Evolutionary conservation across 768 basidiomycete species (phyloP).

Genomic region (Mycena amicta): DNA sequence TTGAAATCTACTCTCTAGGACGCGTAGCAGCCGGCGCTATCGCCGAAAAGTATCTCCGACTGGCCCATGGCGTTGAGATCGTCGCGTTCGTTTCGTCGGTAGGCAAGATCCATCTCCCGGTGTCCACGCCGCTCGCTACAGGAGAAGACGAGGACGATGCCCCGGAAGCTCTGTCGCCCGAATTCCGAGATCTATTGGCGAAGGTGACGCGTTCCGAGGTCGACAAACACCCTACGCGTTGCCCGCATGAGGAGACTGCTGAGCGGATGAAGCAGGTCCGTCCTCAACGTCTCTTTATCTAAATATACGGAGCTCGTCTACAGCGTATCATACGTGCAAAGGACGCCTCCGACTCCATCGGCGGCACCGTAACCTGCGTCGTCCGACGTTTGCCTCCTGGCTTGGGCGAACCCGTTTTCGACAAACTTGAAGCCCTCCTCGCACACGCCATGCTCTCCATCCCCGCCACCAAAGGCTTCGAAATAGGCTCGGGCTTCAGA

Average conservation of each 20-base stretch:
- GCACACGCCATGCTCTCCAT: slow-evolving; percentile 99
- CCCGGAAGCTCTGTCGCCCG: slow-evolving; percentile 78
- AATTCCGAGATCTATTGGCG: slow-evolving; percentile 78
- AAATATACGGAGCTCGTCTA: not conserved
- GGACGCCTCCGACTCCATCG: slow-evolving; percentile 89
- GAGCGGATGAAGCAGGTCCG: slow-evolving; percentile 86
- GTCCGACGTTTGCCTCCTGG: slow-evolving; percentile 89
- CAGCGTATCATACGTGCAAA: slow-evolving; percentile 95
- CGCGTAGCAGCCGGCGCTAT: slow-evolving; percentile 98
- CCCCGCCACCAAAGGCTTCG: slow-evolving; percentile 97
- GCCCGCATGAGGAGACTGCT: slow-evolving; percentile 88
- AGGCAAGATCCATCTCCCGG: slow-evolving; percentile 87
- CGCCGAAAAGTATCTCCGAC: slow-evolving; percentile 91
- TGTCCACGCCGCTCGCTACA: slow-evolving; percentile 43
- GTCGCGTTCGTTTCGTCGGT: slow-evolving; percentile 97
- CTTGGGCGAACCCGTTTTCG: slow-evolving; percentile 96
- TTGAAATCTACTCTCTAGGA: slow-evolving; percentile 44
- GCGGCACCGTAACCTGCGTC: slow-evolving; percentile 97
- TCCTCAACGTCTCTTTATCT: slow-evolving; percentile 9
- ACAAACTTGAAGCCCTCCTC: slow-evolving; percentile 95
- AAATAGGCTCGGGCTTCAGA: slow-evolving; percentile 95
- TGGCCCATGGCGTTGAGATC: slow-evolving; percentile 88
- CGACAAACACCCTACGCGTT: slow-evolving; percentile 84
- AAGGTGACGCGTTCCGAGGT: slow-evolving; percentile 86
- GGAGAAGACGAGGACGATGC: slow-evolving; percentile 61